A percentile compares a stretch with the other conserved stretches of the same genome.
Evolutionary conservation across 2,329 filamentous ascomycete genomes (phyloP).

Genomic region (Colletotrichum truncatum): DNA sequence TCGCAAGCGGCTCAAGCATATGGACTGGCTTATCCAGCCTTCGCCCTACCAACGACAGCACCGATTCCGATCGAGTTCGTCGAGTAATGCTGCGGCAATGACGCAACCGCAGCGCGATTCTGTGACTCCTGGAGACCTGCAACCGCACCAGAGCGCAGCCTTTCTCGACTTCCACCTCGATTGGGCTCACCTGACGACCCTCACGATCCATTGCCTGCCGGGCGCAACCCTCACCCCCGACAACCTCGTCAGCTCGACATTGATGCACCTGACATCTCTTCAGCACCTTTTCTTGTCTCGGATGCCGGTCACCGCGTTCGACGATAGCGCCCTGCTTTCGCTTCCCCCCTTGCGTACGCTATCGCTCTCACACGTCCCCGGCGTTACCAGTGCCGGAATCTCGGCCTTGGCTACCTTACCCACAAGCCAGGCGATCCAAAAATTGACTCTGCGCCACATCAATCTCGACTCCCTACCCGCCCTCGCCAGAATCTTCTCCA

Average conservation of each 20-base stretch:
- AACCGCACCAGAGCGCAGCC: conserved; percentile 50
- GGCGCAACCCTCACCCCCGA: conserved; percentile 63
- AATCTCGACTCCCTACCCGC: conserved; percentile 64
- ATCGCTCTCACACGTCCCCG: conserved; percentile 63
- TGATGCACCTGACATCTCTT: conserved; percentile 62
- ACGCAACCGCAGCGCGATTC: conserved; percentile 3
- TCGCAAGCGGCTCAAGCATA: conserved; percentile 62
- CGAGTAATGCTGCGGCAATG: background rate
- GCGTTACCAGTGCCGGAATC: conserved; percentile 65
- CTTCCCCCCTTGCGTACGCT: conserved; percentile 65
- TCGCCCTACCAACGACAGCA: conserved; percentile 45
- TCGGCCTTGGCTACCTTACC: conserved; percentile 63
- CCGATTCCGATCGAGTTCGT: conserved; percentile 34
- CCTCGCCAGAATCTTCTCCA: conserved; percentile 67
- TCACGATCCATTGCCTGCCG: conserved; percentile 67
- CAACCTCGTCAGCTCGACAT: conserved; percentile 59
- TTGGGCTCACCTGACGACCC: conserved; percentile 64
- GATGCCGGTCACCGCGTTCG: conserved; percentile 64
- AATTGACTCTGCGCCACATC: conserved; percentile 64
- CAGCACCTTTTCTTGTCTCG: conserved; percentile 68
- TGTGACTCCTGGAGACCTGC: conserved; percentile 46
- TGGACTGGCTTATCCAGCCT: conserved; percentile 66
- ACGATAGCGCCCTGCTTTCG: conserved; percentile 62
- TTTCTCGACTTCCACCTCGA: conserved; percentile 62
- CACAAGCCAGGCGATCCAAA: conserved; percentile 54